Conservation (phyloP, 2,329 filamentous ascomycete species). For the Lasiodiplodia gonubiensis region DNA sequence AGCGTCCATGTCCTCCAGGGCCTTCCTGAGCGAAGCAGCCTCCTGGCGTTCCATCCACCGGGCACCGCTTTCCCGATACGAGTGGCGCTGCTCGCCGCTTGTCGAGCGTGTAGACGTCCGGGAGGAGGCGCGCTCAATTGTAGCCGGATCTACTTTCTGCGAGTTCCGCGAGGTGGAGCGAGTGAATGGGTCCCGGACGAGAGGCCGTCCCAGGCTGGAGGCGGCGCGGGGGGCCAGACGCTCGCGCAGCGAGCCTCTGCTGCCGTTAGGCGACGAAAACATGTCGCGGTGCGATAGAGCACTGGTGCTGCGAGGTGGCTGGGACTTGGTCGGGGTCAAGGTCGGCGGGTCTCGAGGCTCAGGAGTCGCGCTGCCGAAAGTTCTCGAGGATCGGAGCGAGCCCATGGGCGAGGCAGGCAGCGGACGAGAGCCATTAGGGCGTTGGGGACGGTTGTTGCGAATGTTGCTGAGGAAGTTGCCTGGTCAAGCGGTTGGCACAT, state of each 20-base stretch:
- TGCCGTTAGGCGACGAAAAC: conserved; percentile 38
- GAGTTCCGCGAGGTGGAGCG: conserved; percentile 47
- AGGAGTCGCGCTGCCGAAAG: conserved; percentile 34
- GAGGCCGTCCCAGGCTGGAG: conserved; percentile 29
- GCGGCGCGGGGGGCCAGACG: conserved; percentile 32
- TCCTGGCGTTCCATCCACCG: conserved; percentile 85
- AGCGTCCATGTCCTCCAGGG: conserved; percentile 75
- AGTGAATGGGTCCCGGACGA: conserved; percentile 47
- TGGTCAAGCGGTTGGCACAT: conserved; percentile 44
- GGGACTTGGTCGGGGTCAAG: conserved; percentile 31
- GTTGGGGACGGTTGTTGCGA: conserved; percentile 68
- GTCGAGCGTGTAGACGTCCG: conserved; percentile 20
- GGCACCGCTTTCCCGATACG: conserved; percentile 75
- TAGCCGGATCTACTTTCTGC: conserved; percentile 38
- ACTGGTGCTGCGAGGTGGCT: conserved; percentile 19
- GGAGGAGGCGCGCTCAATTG: conserved; percentile 57
- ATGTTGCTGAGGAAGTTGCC: conserved; percentile 74
- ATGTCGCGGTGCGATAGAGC: conserved; percentile 32
- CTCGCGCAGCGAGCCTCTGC: conserved; percentile 44
- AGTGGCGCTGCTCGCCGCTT: conserved; percentile 64
- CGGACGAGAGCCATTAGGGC: conserved; percentile 75
- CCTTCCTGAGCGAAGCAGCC: conserved; percentile 70
- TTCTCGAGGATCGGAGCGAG: conserved; percentile 31
- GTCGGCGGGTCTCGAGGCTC: conserved; percentile 34
- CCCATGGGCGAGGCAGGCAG: conserved; percentile 58